Evolutionary conservation across 192 early-diverging fungal species (phyloP).

Genomic region (Podila verticillata): DNA sequence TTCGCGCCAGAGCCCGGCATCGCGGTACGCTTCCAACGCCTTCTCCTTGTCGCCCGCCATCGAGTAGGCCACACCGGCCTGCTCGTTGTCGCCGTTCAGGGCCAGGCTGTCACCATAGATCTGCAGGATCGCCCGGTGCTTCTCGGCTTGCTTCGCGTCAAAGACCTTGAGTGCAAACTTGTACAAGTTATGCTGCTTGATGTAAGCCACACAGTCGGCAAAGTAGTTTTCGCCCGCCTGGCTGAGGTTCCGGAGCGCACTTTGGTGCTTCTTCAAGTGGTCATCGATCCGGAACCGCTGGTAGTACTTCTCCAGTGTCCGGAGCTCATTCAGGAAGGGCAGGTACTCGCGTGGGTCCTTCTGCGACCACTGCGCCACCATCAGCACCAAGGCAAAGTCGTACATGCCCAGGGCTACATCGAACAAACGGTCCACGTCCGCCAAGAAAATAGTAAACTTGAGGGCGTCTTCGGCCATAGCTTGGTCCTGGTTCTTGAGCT

Average conservation of each 20-base stretch:
- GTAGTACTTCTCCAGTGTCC: constrained; percentile 78
- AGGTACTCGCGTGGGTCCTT: constrained; percentile 97
- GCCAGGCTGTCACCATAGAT: constrained; percentile 75
- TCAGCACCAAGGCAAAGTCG: constrained; percentile 89
- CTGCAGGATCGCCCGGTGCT: constrained; percentile 54
- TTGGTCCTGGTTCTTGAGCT: constrained; percentile 66
- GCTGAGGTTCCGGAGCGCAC: constrained; percentile 77
- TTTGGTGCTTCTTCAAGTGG: constrained; percentile 74
- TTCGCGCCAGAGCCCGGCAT: constrained; percentile 72
- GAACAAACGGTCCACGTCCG: constrained; percentile 88
- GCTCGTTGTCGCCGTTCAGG: constrained; percentile 62
- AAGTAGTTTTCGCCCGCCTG: constrained; percentile 62
- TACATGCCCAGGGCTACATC: constrained; percentile 95
- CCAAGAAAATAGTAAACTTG: constrained; percentile 92
- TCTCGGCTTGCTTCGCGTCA: constrained; percentile 42
- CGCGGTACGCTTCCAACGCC: constrained; percentile 68
- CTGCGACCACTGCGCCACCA: constrained; percentile 97
- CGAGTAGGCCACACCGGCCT: constrained; percentile 71
- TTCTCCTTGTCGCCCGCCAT: constrained; percentile 65
- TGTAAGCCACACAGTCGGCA: constrained; percentile 71
- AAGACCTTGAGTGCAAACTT: constrained; percentile 66
- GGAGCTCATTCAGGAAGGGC: constrained; percentile 85
- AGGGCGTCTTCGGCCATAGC: constrained; percentile 84
- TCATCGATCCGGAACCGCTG: constrained; percentile 91
- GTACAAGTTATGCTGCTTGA: constrained; percentile 73